A percentile compares a stretch with the other conserved stretches of the same genome.
Evolutionary conservation across 1,139 yeast species (phyloP).

Genomic region (Pichia kudriavzevii): DNA sequence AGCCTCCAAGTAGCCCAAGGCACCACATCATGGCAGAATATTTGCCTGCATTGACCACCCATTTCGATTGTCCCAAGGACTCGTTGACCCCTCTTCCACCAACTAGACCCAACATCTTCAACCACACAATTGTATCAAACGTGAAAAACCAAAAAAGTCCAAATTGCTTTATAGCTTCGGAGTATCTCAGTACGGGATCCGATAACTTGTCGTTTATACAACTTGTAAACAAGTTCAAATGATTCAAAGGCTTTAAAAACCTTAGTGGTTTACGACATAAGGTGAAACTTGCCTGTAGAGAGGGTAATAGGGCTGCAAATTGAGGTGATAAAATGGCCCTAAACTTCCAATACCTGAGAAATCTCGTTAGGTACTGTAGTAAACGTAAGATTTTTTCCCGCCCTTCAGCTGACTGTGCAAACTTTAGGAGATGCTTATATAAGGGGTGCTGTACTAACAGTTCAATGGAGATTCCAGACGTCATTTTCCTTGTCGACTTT

Average conservation of each 20-base stretch:
- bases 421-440: constrained; percentile 51
- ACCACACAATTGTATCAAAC: constrained; percentile 66
- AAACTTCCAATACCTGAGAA: constrained; percentile 33
- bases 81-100: constrained; percentile 18
- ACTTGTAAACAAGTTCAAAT: constrained; percentile 61
- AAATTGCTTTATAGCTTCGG: constrained; percentile 59
- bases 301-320: constrained; percentile 13
- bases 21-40: constrained; percentile 68
- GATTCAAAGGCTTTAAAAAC: constrained; percentile 74
- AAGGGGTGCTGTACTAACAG: constrained; percentile 70
- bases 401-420: constrained; percentile 53
- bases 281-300: constrained; percentile 52
- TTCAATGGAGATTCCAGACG: too few relatives aligned
- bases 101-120: constrained; percentile 38
- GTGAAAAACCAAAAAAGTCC: constrained; percentile 70
- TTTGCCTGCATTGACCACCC: constrained; percentile 29
- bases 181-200: constrained; percentile 49
- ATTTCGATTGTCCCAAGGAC: constrained; percentile 1
- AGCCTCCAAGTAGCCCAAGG: constrained; percentile 46
- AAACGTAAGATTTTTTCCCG: constrained; percentile 77
- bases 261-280: constrained; percentile 79
- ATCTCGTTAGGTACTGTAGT: constrained; percentile 74
- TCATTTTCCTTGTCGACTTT: too few relatives aligned
- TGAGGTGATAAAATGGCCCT: constrained; percentile 3
- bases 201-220: constrained; percentile 65